These are phyloP conservation scores for Leccinum holopus DNA, from an alignment of 1,284 basidiomycete species.

Conservation along the genomic window DNA sequence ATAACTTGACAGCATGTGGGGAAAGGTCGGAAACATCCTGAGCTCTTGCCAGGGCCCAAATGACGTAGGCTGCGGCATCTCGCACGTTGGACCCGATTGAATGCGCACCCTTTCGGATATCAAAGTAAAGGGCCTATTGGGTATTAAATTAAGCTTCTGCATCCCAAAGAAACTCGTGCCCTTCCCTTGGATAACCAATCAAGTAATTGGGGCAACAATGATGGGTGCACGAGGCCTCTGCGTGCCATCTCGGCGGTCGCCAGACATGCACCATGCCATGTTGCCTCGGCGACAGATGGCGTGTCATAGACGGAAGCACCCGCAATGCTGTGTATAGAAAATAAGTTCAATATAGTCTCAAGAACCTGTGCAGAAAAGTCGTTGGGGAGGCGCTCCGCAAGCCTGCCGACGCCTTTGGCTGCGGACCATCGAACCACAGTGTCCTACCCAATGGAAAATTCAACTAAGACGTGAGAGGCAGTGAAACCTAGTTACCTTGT, in stretches of 20 bases:
- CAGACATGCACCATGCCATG: constrained; percentile 95
- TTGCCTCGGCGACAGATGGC: constrained; percentile 74
- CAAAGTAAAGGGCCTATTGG: constrained; percentile 84
- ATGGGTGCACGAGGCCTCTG: constrained; percentile 65
- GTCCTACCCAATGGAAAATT: constrained; percentile 54
- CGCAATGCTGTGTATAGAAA: constrained; percentile 62
- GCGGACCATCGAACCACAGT: constrained; percentile 95
- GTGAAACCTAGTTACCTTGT: constrained; percentile 58
- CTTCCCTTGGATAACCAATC: constrained; percentile 78
- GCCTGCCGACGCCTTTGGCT: constrained; percentile 89
- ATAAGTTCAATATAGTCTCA: constrained; percentile 72
- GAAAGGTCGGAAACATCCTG: constrained; percentile 60
- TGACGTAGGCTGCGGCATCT: constrained; percentile 91
- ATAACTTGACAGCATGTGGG: constrained; percentile 65
- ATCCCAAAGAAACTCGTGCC: constrained; percentile 11
- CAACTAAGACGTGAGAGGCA: constrained; percentile 5
- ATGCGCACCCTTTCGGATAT: constrained; percentile 88
- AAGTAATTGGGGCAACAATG: constrained; percentile 62
- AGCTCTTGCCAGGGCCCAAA: constrained; percentile 92
- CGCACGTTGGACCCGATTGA: constrained; percentile 94
- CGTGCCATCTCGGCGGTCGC: constrained; percentile 92
- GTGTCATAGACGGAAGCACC: constrained; percentile 68
- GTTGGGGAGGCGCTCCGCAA: constrained; percentile 77
- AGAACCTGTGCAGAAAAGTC: constrained; percentile 80
- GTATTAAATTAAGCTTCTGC: constrained; percentile 11